Percentiles rank a stretch among this genome's conserved stretches.
Conservation (phyloP, 176 grass and related monocot species). For the Avena atlantica region DNA sequence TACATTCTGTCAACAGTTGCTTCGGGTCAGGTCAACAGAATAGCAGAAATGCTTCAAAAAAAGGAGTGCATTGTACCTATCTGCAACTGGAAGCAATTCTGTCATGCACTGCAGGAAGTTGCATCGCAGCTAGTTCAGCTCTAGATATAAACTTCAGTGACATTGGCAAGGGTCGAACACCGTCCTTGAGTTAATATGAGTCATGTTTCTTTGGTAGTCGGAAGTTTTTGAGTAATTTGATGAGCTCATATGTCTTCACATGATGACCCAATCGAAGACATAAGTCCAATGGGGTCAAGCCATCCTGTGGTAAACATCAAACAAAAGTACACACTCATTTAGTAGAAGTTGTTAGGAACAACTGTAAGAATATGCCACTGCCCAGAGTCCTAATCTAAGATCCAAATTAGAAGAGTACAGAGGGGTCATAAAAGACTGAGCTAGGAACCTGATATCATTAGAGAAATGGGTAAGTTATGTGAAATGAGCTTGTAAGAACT, state of each 20-base stretch:
- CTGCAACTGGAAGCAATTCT: background rate
- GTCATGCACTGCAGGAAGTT: conserved; percentile 18
- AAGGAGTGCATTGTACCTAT: conserved; percentile 2
- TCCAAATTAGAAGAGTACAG: background rate
- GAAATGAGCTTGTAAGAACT: background rate
- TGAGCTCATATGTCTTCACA: conserved; percentile 74
- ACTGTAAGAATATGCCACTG: background rate
- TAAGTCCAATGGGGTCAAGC: conserved; percentile 82
- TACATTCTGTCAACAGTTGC: conserved; percentile 27
- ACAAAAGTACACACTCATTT: conserved; percentile 26
- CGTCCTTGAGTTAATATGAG: conserved; percentile 17
- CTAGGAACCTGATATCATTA: background rate
- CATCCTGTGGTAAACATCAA: conserved; percentile 63
- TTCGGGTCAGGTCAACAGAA: conserved; percentile 21
- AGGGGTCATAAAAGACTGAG: conserved; percentile 10
- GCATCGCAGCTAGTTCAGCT: conserved; percentile 16
- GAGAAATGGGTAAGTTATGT: background rate
- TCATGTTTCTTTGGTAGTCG: conserved; percentile 43
- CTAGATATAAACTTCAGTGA: background rate
- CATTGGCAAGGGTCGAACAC: background rate
- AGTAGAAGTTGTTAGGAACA: background rate
- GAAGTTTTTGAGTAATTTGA: conserved; percentile 82
- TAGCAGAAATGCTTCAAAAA: conserved; percentile 13
- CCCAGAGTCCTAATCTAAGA: background rate
- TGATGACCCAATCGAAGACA: conserved; percentile 72